Conservation (phyloP, 164 flowering plant species). For the Dillenia turbinata region DNA sequence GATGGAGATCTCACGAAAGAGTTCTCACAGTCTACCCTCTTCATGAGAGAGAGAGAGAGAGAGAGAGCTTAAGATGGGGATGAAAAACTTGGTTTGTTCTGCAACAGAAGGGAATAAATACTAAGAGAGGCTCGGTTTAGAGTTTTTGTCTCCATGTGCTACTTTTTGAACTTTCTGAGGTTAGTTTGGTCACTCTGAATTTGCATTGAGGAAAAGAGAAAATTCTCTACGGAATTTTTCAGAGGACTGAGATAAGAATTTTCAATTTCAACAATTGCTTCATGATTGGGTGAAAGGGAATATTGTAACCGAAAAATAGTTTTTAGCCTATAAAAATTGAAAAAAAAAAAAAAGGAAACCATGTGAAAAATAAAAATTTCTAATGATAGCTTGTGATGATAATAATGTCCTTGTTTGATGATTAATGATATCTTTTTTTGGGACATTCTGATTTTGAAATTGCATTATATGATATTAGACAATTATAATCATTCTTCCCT, state of each 20-base stretch:
- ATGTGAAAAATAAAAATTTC: too few relatives aligned
- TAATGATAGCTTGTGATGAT: too few relatives aligned
- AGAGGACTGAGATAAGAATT: conserved; percentile 8
- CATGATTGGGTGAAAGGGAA: conserved; percentile 25
- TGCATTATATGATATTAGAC: too few relatives aligned
- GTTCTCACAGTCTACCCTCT: not conserved
- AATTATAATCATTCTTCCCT: too few relatives aligned
- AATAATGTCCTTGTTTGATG: too few relatives aligned
- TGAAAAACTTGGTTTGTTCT: not conserved
- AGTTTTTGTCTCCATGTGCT: conserved; percentile 21
- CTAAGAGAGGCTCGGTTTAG: conserved; percentile 20
- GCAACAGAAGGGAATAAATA: conserved; percentile 27
- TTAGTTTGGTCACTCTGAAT: conserved; percentile 16
- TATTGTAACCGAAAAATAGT: too few relatives aligned
- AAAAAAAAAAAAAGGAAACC: too few relatives aligned
- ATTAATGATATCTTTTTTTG: too few relatives aligned
- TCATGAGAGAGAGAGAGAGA: conserved; percentile 5
- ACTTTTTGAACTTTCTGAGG: conserved; percentile 17
- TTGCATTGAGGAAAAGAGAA: conserved; percentile 21
- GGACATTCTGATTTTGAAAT: too few relatives aligned
- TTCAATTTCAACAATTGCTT: conserved; percentile 28
- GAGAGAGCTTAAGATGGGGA: conserved; percentile 4
- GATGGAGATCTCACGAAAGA: too few relatives aligned
- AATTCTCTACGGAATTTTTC: conserved; percentile 24
- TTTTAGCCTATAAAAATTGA: too few relatives aligned